Base-by-base conservation (phyloP, 352 stramenopile genomes). In the Phytophthora constricta region DNA sequence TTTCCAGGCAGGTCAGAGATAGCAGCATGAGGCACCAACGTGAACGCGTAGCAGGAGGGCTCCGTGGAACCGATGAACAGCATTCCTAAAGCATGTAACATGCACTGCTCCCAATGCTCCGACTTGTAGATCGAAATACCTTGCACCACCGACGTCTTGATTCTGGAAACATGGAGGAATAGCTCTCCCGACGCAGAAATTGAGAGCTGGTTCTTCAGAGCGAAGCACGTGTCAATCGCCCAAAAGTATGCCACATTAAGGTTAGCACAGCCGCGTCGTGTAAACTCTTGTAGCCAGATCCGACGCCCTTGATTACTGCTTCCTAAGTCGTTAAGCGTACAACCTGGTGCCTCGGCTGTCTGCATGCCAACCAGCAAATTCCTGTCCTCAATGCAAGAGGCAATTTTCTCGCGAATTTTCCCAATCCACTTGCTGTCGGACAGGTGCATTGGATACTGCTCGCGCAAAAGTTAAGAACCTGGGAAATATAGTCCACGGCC, bases 181-280 rank as follows among this genome's bases (percentile, higher is more conserved):
- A 56, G 28, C 49, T 56, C 27, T n/a, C 49, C 9, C 13, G 49
- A 56, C 14, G 49, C n/a, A 4, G 49, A 10, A 5, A 56, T 51
- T 2, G 52, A 59, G 43, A 14, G 50, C 50, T 17, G 51, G 8
- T 20, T n/a, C 34, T 58, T 58, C 11, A 33, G 17, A 49, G 52
- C 52, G 31, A 49, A 59, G 37, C 37, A 50, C 13, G 37, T 59
- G n/a, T 49, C 31, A 20, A 57, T 57, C 50, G 4, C 0, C 50
- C 50, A 37, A 57, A 57, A 4, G 52, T 59, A 39, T 59, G 37
- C 52, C 52, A 59, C 34, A 41, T 50, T 26, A 59, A 19, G 0
- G 52, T 60, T 42, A 39, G 31, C 13, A 39, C 31, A 39, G 31
- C 31, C 22, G 34, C 46, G 39, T 4, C 45, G 27, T 17, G 28